Percentiles rank a stretch among this genome's conserved stretches.
phyloP scores from a whole-genome alignment of 2,329 filamentous ascomycete species.

The Venturia nashicola region DNA sequence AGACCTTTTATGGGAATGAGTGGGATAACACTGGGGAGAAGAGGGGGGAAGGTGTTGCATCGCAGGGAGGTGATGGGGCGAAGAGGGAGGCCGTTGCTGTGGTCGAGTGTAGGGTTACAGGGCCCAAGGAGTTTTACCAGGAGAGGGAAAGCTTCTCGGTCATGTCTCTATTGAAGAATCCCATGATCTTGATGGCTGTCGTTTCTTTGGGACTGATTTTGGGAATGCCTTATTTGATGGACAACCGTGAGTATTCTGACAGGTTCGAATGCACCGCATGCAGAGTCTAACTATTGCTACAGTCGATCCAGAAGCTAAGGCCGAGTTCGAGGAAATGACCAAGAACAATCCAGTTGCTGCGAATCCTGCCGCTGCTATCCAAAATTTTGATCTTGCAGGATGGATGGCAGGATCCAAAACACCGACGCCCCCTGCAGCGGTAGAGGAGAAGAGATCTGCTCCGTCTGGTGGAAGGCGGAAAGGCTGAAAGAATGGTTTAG shows the following conservation, averaged over 20 bases:
- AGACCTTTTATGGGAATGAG: constrained; percentile 79
- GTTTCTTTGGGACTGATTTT: constrained; percentile 74
- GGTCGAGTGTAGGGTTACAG: constrained; percentile 50
- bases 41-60: constrained; percentile 28
- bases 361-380: constrained; percentile 37
- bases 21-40: constrained; percentile 76
- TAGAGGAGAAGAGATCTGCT: background rate
- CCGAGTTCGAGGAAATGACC: constrained; percentile 85
- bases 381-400: constrained; percentile 52
- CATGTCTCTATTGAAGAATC: constrained; percentile 77
- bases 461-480: constrained; percentile 3
- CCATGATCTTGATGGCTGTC: constrained; percentile 89
- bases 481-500: background rate
- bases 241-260: constrained; percentile 62
- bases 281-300: constrained; percentile 6
- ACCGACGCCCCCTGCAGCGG: background rate
- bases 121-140: constrained; percentile 62
- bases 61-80: constrained; percentile 14
- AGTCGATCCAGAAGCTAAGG: constrained; percentile 96
- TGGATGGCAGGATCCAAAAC: constrained; percentile 48
- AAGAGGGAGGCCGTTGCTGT: constrained; percentile 43
- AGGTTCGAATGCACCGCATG: background rate
- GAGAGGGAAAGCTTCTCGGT: constrained; percentile 66
- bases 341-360: constrained; percentile 56
- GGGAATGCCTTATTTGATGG: constrained; percentile 88